These are phyloP conservation scores for Penicillium nordicum DNA, from an alignment of 2,329 filamentous ascomycete genomes.

Conservation along the genomic window DNA sequence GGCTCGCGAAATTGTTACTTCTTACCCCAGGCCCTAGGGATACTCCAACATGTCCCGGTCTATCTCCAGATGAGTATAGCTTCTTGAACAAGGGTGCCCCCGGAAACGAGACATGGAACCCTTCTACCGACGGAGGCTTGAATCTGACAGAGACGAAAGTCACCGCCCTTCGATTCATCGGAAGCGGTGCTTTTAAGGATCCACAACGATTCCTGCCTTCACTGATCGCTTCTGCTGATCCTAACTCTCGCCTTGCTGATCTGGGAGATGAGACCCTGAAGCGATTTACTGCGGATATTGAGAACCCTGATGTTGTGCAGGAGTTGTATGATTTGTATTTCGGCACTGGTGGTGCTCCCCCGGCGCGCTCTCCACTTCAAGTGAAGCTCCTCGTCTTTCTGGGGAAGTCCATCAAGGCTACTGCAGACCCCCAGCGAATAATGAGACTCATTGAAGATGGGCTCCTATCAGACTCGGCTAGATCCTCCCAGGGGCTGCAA, in stretches of 20 bases:
- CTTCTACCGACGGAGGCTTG: slow-evolving; percentile 57
- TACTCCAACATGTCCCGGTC: slow-evolving; percentile 54
- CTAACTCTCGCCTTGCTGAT: slow-evolving; percentile 76
- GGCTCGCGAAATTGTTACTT: slow-evolving; percentile 75
- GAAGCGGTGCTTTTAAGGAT: slow-evolving; percentile 82
- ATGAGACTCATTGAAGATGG: slow-evolving; percentile 66
- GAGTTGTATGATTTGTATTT: slow-evolving; percentile 72
- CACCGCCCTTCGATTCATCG: slow-evolving; percentile 66
- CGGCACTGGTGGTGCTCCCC: slow-evolving; percentile 49
- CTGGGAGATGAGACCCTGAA: slow-evolving; percentile 89
- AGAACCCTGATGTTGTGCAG: slow-evolving; percentile 61
- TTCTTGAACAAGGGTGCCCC: slow-evolving; percentile 63
- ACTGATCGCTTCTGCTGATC: slow-evolving; percentile 76
- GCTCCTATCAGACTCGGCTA: slow-evolving; percentile 48
- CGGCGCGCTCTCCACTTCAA: slow-evolving; percentile 66
- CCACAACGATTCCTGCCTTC: slow-evolving; percentile 79
- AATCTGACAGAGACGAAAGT: slow-evolving; percentile 69
- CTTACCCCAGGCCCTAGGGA: slow-evolving; percentile 52
- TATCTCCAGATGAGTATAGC: slow-evolving; percentile 62
- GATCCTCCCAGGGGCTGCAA: slow-evolving; percentile 62
- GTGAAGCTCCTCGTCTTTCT: slow-evolving; percentile 73
- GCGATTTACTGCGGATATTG: slow-evolving; percentile 65
- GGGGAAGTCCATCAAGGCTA: slow-evolving; percentile 71
- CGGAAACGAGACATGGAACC: slow-evolving; percentile 57
- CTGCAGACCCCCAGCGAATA: slow-evolving; percentile 65